These are phyloP conservation scores for Vaccinium macrocarpon DNA, from an alignment of 148 eudicot genomes.

Conservation along the genomic window DNA sequence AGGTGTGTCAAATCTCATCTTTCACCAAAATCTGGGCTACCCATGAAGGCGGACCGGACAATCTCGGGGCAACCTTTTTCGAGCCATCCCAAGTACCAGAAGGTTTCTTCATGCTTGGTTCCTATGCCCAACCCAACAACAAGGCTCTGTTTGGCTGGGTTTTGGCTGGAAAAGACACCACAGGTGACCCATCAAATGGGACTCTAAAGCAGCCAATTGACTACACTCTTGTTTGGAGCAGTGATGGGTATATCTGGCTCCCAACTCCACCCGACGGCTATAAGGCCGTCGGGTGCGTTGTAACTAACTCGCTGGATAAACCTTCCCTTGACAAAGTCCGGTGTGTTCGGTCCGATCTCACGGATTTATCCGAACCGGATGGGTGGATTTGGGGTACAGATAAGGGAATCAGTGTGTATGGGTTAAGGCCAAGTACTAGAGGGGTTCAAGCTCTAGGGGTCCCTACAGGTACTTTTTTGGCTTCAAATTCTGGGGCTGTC, in stretches of 20 bases:
- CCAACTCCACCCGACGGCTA: constrained; percentile 41
- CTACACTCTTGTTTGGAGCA: constrained; percentile 46
- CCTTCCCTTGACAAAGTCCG: constrained; percentile 33
- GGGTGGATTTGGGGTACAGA: constrained; percentile 34
- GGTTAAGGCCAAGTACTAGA: constrained; percentile 27
- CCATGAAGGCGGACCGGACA: constrained; percentile 42
- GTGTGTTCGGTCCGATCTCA: constrained; percentile 38
- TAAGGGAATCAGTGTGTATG: constrained; percentile 16
- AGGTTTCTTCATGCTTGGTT: constrained; percentile 43
- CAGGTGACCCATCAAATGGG: constrained; percentile 21
- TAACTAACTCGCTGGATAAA: constrained; percentile 31
- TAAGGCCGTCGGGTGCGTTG: constrained; percentile 31
- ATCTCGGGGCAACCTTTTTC: constrained; percentile 48
- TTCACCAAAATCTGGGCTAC: constrained; percentile 43
- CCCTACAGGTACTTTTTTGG: constrained; percentile 32
- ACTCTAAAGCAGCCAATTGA: constrained; percentile 32
- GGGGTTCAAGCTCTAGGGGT: constrained; percentile 32
- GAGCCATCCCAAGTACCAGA: constrained; percentile 42
- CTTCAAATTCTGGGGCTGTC: constrained; percentile 15
- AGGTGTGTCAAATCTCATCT: constrained; percentile 33
- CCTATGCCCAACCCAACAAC: constrained; percentile 46
- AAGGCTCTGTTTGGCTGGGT: constrained; percentile 32
- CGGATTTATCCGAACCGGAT: constrained; percentile 21
- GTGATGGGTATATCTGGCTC: constrained; percentile 40
- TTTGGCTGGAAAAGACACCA: constrained; percentile 35